Evolutionary conservation across 2,329 filamentous ascomycete genomes (phyloP).

Genomic region (Leptographium flavum): DNA sequence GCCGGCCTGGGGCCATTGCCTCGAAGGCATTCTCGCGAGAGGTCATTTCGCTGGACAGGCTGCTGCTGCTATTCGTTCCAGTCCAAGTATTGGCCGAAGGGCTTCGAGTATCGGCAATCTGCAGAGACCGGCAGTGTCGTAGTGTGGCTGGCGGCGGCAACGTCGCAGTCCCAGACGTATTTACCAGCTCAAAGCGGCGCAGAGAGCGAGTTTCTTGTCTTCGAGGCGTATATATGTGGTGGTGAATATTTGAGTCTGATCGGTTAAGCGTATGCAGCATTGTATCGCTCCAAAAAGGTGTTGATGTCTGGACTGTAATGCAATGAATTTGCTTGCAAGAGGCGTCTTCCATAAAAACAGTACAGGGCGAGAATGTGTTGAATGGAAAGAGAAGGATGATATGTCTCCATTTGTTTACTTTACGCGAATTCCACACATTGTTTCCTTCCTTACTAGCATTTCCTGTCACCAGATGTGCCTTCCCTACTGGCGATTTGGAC

Average conservation of each 20-base stretch:
- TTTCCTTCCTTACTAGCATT: too few species aligned
- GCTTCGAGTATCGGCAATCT: too few species aligned
- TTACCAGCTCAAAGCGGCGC: background rate
- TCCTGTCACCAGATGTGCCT: too few species aligned
- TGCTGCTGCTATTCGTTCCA: too few species aligned
- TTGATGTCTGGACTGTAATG: background rate
- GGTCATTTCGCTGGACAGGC: background rate
- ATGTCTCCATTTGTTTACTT: background rate
- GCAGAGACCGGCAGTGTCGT: too few species aligned
- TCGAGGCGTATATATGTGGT: background rate
- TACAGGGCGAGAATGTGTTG: background rate
- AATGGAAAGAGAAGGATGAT: too few species aligned
- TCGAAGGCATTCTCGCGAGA: background rate
- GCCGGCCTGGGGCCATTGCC: background rate
- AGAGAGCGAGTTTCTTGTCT: background rate
- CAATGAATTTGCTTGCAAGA: background rate
- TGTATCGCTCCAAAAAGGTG: background rate
- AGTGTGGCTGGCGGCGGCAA: too few species aligned
- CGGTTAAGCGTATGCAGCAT: background rate
- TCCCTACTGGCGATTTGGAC: too few species aligned
- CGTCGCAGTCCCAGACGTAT: too few species aligned
- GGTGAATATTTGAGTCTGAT: background rate
- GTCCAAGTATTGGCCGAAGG: background rate
- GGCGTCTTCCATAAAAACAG: background rate
- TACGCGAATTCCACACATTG: too few species aligned